A percentile compares a stretch with the other conserved stretches of the same genome.
Evolutionary conservation across 169 alveolate genomes (phyloP).

Genomic region (Babesia gibsoni): DNA sequence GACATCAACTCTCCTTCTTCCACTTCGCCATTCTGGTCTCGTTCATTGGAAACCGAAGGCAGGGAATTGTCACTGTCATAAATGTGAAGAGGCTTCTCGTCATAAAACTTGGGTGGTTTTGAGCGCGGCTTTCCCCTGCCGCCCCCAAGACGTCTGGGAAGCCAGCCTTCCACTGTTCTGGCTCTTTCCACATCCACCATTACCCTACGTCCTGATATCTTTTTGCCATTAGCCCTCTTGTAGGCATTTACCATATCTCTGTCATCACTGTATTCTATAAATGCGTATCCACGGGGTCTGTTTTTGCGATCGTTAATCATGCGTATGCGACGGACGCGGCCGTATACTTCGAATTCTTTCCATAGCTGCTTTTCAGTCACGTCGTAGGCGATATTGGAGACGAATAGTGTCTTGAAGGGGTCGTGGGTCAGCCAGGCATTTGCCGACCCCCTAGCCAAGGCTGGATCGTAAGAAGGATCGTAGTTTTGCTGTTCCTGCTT

Average conservation of each 20-base stretch:
- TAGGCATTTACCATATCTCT: conserved; percentile 87
- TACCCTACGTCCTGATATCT: conserved; percentile 90
- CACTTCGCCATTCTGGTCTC: too few relatives aligned
- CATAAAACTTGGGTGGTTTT: conserved; percentile 62
- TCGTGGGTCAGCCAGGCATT: conserved; percentile 77
- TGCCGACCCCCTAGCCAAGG: conserved; percentile 57
- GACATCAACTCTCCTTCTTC: too few relatives aligned
- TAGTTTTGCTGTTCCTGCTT: conserved; percentile 49
- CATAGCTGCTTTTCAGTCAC: conserved; percentile 89
- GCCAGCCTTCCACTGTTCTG: conserved; percentile 91
- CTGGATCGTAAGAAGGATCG: conserved; percentile 67
- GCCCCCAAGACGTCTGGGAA: conserved; percentile 94
- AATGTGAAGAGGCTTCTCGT: conserved; percentile 46
- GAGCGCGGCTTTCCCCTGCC: conserved; percentile 89
- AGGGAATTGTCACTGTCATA: too few relatives aligned
- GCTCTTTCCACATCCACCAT: conserved; percentile 94
- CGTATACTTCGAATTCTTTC: conserved; percentile 90
- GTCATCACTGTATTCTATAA: conserved; percentile 91
- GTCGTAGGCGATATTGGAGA: conserved; percentile 87
- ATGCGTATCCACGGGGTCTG: conserved; percentile 93
- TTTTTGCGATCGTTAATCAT: conserved; percentile 83
- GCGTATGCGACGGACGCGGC: conserved; percentile 84
- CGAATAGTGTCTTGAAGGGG: conserved; percentile 93
- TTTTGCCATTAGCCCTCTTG: conserved; percentile 89
- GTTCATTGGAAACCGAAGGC: too few relatives aligned